Conservation (phyloP, 2,329 filamentous ascomycete species). For the Helotiales sp. region DNA sequence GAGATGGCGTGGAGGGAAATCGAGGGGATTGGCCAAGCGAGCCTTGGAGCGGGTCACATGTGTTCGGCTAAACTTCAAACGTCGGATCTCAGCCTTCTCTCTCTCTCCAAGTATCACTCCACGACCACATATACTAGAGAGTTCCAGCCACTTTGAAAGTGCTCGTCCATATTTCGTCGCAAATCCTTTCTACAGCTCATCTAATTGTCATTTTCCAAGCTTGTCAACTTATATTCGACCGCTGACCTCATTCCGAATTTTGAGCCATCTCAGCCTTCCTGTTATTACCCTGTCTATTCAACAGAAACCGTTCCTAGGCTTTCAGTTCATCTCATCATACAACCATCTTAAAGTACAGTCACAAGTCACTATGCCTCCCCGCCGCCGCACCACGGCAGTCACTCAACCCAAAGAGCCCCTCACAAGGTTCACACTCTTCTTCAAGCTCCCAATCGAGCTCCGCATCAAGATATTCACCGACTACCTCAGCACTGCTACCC, state of each 20-base stretch:
- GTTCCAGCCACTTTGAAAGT: not conserved
- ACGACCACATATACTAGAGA: not conserved
- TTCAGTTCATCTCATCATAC: not conserved
- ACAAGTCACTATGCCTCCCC: constrained; percentile 8
- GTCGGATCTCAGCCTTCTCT: not conserved
- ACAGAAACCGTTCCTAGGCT: not conserved
- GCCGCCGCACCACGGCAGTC: not conserved
- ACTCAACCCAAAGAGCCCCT: not conserved
- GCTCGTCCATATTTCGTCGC: not conserved
- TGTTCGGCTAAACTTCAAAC: not conserved
- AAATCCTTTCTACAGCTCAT: not conserved
- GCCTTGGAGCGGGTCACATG: constrained; percentile 2
- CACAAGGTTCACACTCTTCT: constrained; percentile 8
- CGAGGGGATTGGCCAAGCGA: constrained; percentile 2
- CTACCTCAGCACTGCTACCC: not conserved
- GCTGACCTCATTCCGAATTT: not conserved
- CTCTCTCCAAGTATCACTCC: not conserved
- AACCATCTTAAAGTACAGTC: not conserved
- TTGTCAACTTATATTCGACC: not conserved
- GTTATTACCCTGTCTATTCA: not conserved
- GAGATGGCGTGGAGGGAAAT: constrained; percentile 5
- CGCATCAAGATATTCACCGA: constrained; percentile 11
- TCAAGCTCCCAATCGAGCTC: constrained; percentile 14
- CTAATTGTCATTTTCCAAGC: not conserved
- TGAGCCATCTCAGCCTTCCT: not conserved